Base-by-base conservation (phyloP, 345 rosid genomes). In the Heritiera littoralis region DNA sequence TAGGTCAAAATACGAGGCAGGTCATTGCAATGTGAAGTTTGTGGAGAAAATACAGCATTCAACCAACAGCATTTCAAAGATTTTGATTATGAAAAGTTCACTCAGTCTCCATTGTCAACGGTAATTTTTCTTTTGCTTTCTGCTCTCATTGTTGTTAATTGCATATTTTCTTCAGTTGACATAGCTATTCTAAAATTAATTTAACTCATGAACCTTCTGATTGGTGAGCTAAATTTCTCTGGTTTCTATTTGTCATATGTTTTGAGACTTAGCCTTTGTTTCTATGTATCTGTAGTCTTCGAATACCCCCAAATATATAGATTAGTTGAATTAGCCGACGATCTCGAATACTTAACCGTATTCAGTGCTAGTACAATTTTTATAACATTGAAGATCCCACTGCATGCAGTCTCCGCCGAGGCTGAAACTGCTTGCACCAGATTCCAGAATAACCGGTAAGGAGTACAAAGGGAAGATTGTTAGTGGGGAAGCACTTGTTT, bases 1-100 rank as follows among this genome's bases (percentile, higher is more conserved):
- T 80, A 91, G 99, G 97, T 94, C 69, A 96, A 92, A 85, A 90
- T 96, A 63, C 88, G 99, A 85, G 86, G 93, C 78, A 89, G 90
- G 76, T 89, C 92, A 77, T 41, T 83, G n/a, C 90, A 89, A 15
- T 94, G 98, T 67, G 89, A 86, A 85, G 97, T 81, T 70, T 91
- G 97, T 82, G 91, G 99, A 79, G 97, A 92, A 79, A 84, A 85
- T 82, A 43, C 93, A 51, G 60, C 86, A 72, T 89, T 96, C 81
- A 74, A 80, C 60, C 82, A 78, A 80, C 85, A 89, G 80, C 83
- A 83, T 56, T 96, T 96, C 77, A 89, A 77, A 80, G 85, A 85
- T 61, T 94, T 96, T 72, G 97, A 96, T 79, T 96, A 96, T 48
- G 99, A 90, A 89, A 89, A 87, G 55, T 96, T 95, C 85, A 94